These are phyloP conservation scores for Eragrostis curvula DNA, from an alignment of 176 grass and related monocot species.

Conservation along the genomic window DNA sequence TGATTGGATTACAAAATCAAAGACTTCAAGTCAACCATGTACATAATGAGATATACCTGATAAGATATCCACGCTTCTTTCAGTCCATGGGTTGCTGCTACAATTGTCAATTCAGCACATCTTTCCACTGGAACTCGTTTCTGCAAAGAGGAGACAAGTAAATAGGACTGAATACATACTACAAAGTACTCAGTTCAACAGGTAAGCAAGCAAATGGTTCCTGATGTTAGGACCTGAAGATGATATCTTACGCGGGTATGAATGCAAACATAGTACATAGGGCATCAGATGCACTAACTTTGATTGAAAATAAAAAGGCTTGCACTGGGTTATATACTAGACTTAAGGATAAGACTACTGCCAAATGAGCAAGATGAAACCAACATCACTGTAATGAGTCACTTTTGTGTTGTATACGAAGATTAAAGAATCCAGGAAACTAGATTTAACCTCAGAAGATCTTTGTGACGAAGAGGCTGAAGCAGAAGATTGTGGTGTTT, in stretches of 20 bases:
- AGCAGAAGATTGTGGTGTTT: slow-evolving; percentile 64
- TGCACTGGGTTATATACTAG: background rate
- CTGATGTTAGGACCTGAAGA: background rate
- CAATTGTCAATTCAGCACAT: slow-evolving; percentile 88
- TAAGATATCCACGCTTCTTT: slow-evolving; percentile 99
- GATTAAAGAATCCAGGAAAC: slow-evolving; percentile 16
- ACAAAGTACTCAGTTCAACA: background rate
- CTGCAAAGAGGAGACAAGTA: slow-evolving; percentile 45
- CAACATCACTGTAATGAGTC: background rate
- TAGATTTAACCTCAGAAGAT: slow-evolving; percentile 72
- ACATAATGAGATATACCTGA: slow-evolving; percentile 68
- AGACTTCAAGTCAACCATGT: slow-evolving; percentile 3
- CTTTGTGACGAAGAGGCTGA: slow-evolving; percentile 51
- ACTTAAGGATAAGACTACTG: background rate
- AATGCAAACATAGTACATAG: background rate
- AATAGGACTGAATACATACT: background rate
- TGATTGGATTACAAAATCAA: background rate
- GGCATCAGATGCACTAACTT: background rate
- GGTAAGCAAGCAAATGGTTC: slow-evolving; percentile 1
- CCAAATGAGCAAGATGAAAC: slow-evolving; percentile 2
- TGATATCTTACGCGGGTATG: background rate
- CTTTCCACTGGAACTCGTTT: slow-evolving; percentile 83
- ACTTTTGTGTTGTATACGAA: slow-evolving; percentile 10
- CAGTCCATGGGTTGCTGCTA: slow-evolving; percentile 93
- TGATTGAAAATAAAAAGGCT: background rate